Evolutionary conservation across 139 green algal genomes (phyloP), one percentile per base, ranked within the genome.

Genomic region (Haematococcus sp.): DNA sequence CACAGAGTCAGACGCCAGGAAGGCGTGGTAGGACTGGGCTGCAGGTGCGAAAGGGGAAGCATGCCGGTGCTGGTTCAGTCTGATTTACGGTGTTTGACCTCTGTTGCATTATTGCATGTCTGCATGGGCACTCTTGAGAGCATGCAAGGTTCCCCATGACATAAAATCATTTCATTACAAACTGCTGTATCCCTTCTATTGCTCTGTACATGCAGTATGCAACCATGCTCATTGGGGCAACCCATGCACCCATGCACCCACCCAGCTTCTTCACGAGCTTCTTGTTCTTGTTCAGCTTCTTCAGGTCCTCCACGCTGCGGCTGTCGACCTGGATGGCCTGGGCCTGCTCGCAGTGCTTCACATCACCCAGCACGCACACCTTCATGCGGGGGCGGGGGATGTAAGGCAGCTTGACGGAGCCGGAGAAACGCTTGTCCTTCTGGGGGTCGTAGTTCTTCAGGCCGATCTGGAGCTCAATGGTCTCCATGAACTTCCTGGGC

Each of bases 241-340:
- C 7, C 27, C 59, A 35, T 66, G 28, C 59, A 40, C 27, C 27
- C 28, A 40, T 40, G 66, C 66, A 32, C 85, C 71, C 65, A 94
- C 87, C 88, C 71, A 98, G 88, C 93, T 98, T 98, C 93, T 98
- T 98, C 66, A 99, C 96, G 49, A 99, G 91, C 93, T 99, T 99
- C 92, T 99, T 99, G 94, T 98, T 98, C 92, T 99, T 99, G 93
- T 99, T 99, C 63, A 99, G 89, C 93, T 98, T 98, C 94, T 99
- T 99, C 58, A 99, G 87, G 77, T 95, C 92, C 78, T 98, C 95
- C 69, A 98, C 93, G 71, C 81, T 91, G 91, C 96, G 96, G 72
- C 76, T 72, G 76, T 98, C 95, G 23, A 98, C 67, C 64, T 85
- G 90, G 30, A 98, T 87, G 54, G 86, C 75, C 74, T 91, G 81